Conservation (phyloP, 2,329 filamentous ascomycete species). For the Chaetothyriales sp. region DNA sequence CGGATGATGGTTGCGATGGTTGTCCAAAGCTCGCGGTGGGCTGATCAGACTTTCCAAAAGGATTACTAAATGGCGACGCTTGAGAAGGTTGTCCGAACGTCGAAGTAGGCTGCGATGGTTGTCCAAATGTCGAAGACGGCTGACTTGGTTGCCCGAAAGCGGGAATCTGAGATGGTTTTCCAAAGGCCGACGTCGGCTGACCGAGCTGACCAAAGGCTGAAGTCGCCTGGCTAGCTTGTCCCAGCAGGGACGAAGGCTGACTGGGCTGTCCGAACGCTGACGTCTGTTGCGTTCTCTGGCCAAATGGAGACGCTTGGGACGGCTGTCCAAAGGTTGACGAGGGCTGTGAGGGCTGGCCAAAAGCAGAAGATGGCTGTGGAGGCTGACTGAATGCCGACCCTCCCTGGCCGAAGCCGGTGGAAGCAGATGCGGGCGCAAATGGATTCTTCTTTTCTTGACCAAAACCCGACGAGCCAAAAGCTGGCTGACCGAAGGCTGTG, state of each 20-base stretch:
- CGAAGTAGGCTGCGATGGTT: slow-evolving; percentile 7
- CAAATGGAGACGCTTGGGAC: slow-evolving; percentile 20
- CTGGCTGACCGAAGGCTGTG: slow-evolving; percentile 28
- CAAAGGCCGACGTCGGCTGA: slow-evolving; percentile 9
- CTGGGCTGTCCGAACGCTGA: slow-evolving; percentile 24
- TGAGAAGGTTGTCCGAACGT: slow-evolving; percentile 16
- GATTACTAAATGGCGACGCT: slow-evolving; percentile 20
- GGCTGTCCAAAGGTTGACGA: slow-evolving; percentile 22
- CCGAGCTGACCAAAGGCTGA: slow-evolving; percentile 8
- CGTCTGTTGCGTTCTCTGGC: slow-evolving; percentile 18
- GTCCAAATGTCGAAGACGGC: slow-evolving; percentile 6
- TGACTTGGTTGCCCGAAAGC: slow-evolving; percentile 14
- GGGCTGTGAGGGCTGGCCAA: slow-evolving; percentile 20
- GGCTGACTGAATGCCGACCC: slow-evolving; percentile 25
- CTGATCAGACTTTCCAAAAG: slow-evolving; percentile 26
- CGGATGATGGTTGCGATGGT: slow-evolving; percentile 12
- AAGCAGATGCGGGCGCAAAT: slow-evolving; percentile 20
- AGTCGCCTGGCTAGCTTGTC: slow-evolving; percentile 5
- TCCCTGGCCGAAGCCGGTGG: slow-evolving; percentile 10
- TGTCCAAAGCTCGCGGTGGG: slow-evolving; percentile 14
- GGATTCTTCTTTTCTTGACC: slow-evolving; percentile 21
- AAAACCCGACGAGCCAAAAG: slow-evolving; percentile 23
- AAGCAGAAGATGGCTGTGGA: slow-evolving; percentile 19
- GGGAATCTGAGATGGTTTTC: slow-evolving; percentile 6
- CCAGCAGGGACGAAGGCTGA: slow-evolving; percentile 1